Conservation (phyloP, 805 yeast species). For the Ogataea kodamae region DNA sequence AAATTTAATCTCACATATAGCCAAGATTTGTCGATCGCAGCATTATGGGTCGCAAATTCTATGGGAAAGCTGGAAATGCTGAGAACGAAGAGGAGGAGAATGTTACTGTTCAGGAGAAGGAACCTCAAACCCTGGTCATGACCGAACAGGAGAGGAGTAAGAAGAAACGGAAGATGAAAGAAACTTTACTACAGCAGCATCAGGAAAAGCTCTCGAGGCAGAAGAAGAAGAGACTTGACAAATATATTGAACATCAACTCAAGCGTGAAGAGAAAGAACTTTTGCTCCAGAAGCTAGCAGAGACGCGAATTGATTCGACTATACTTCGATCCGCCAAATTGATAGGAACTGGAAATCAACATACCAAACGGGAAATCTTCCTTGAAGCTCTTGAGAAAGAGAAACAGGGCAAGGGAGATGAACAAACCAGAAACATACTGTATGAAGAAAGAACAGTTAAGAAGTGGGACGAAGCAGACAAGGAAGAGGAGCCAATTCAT, state of each 20-base stretch:
- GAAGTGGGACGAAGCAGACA: slow-evolving; percentile 51
- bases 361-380: slow-evolving; percentile 64
- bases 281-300: slow-evolving; percentile 67
- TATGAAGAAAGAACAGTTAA: slow-evolving; percentile 66
- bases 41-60: slow-evolving; percentile 12
- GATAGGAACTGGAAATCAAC: slow-evolving; percentile 63
- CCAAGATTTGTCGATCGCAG: not conserved
- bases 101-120: not conserved
- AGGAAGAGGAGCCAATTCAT: slow-evolving; percentile 5
- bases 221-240: slow-evolving; percentile 78
- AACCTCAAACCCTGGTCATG: slow-evolving; percentile 43
- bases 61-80: slow-evolving; percentile 9
- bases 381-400: slow-evolving; percentile 74
- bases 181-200: slow-evolving; percentile 54
- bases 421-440: slow-evolving; percentile 54
- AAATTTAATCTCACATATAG: not conserved
- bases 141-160: slow-evolving; percentile 58
- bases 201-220: slow-evolving; percentile 68
- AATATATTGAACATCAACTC: slow-evolving; percentile 87
- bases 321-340: slow-evolving; percentile 68
- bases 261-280: slow-evolving; percentile 83
- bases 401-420: slow-evolving; percentile 66
- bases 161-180: slow-evolving; percentile 61
- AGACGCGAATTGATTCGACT: slow-evolving; percentile 66
- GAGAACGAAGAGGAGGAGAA: not conserved